Base-by-base conservation (phyloP, 805 yeast species). In the Nematodospora valgi region DNA sequence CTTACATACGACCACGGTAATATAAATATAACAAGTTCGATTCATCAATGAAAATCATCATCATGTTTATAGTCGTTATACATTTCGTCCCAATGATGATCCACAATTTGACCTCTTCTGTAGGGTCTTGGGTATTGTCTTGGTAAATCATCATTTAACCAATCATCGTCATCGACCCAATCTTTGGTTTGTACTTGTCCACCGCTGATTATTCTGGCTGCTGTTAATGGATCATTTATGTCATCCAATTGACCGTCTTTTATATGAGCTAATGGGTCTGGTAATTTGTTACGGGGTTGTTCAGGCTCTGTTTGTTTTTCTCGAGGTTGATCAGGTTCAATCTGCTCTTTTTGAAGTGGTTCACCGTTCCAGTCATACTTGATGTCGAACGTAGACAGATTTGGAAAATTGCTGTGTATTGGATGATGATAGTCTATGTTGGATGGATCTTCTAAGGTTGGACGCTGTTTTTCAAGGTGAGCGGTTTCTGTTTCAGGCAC, bases 181-280 rank as follows among this genome's bases (percentile, higher is more conserved):
- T 52, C 55, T 4, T 30, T 18, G 6, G 48, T 31, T 22, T 49
- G 47, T 13, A 67, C 67, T 44, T 67, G 73, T 26, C 63, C 58
- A 0, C 72, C 72, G 40, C 68, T 62, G 15, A 65, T 47, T 5
- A 65, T 49, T 37, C 59, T 52, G 3, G 73, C 73, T 3, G 72
- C 70, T 28, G 53, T 50, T 6, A 67, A 47, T 3, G 71, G 62
- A 27, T 52, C 61, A 13, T 37, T 41, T 23, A 64, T 44, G 9
- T 48, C 58, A 9, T 43, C 48, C 7, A 67, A 46, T n/a, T 48
- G 57, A 2, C 72, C 72, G 34, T 67, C 70, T 27, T 49, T 50
- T 15, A 67, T 56, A 40, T 67, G 73, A 4, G 70, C 68, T 30
- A 67, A 48, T 1, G 73, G 73, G 34, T 67, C 73, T 1, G 73